Percentiles rank a stretch among this genome's conserved stretches.
Evolutionary conservation across 768 basidiomycete genomes (phyloP).

Genomic region (Suillus subaureus): DNA sequence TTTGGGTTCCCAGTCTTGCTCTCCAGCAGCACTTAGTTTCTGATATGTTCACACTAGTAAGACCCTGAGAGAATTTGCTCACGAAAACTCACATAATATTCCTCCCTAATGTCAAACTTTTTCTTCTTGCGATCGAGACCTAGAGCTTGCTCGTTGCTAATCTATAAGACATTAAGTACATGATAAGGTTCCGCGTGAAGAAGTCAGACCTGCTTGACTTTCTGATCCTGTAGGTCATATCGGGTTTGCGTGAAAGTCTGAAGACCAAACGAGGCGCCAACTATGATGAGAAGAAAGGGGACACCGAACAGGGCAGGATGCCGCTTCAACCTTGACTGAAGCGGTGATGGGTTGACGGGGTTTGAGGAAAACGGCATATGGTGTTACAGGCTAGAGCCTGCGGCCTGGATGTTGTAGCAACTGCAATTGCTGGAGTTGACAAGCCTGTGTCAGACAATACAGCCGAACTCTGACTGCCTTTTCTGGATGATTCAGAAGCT

Average conservation of each 20-base stretch:
- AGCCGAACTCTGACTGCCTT: not conserved
- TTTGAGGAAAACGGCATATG: slow-evolving; percentile 55
- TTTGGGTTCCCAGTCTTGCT: slow-evolving; percentile 86
- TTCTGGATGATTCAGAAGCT: not conserved
- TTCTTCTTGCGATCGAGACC: slow-evolving; percentile 68
- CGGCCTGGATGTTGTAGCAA: not conserved
- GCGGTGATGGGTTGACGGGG: slow-evolving; percentile 42
- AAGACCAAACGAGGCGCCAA: slow-evolving; percentile 84
- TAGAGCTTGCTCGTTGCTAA: slow-evolving; percentile 80
- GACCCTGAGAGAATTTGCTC: not conserved
- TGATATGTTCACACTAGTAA: slow-evolving; percentile 27
- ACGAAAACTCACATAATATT: slow-evolving; percentile 82
- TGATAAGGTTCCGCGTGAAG: too few species aligned
- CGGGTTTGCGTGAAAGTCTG: slow-evolving; percentile 84
- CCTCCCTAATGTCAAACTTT: slow-evolving; percentile 91
- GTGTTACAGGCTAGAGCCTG: not conserved
- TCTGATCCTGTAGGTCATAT: slow-evolving; percentile 87
- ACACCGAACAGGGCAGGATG: slow-evolving; percentile 81
- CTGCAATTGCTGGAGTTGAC: not conserved
- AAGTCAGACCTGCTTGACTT: slow-evolving; percentile 60
- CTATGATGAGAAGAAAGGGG: slow-evolving; percentile 84
- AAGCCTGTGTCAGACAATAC: too few species aligned
- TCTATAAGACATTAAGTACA: slow-evolving; percentile 35
- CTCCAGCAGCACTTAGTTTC: slow-evolving; percentile 64
- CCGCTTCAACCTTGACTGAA: slow-evolving; percentile 50